Percentiles rank a stretch among this genome's conserved stretches.
Conservation (phyloP, 805 yeast species). For the Blastobotrys attinorum region DNA sequence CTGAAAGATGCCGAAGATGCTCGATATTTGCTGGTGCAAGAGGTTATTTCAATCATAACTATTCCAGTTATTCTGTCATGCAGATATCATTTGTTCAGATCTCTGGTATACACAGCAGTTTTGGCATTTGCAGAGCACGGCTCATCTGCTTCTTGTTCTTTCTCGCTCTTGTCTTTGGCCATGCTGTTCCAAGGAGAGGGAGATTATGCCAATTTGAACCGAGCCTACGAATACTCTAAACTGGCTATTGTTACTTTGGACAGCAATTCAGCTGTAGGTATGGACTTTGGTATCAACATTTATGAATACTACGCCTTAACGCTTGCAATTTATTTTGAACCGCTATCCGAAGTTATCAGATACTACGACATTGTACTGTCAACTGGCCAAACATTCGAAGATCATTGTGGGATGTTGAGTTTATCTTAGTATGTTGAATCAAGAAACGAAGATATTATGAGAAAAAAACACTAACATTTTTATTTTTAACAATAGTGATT, state of each 20-base stretch:
- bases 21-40: conserved; percentile 30
- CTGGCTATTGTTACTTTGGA: conserved; percentile 35
- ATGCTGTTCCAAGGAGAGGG: conserved; percentile 23
- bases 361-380: conserved; percentile 18
- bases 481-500: conserved; percentile 11
- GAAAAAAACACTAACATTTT: no score
- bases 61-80: conserved; percentile 29
- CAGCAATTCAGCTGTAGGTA: conserved; percentile 27
- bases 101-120: conserved; percentile 31
- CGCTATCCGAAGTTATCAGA: conserved; percentile 31
- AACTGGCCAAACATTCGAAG: conserved; percentile 19
- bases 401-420: conserved; percentile 19
- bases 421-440: conserved; percentile 14
- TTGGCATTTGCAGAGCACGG: conserved; percentile 35
- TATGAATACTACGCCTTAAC: conserved; percentile 37
- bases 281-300: conserved; percentile 32
- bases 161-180: conserved; percentile 36
- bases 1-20: conserved; percentile 24
- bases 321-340: conserved; percentile 37
- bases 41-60: conserved; percentile 35
- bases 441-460: background rate
- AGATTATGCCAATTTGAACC: conserved; percentile 27
- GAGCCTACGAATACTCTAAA: conserved; percentile 36
- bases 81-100: conserved; percentile 25
- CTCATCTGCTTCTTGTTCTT: conserved; percentile 32